Conservation (phyloP, 2,329 filamentous ascomycete species). For the Cercospora sp. region DNA sequence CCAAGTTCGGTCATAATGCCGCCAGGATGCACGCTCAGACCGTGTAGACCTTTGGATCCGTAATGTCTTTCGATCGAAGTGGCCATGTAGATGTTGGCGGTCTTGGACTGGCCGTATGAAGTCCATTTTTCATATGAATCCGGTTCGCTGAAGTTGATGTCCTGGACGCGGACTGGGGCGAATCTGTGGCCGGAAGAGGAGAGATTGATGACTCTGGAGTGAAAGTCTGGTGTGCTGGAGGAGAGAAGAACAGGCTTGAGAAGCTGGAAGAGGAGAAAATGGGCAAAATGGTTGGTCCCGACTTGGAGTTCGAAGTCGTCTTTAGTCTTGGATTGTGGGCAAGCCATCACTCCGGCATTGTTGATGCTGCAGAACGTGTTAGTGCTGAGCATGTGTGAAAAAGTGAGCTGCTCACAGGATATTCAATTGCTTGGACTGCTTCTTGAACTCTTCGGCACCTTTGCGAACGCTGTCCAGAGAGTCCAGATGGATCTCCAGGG, state of each 20-base stretch:
- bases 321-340: constrained; percentile 31
- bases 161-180: constrained; percentile 40
- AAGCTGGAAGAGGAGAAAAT: constrained; percentile 57
- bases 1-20: constrained; percentile 39
- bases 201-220: constrained; percentile 52
- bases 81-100: constrained; percentile 54
- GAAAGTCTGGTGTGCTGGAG: constrained; percentile 42
- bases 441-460: constrained; percentile 39
- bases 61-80: constrained; percentile 56
- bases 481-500: constrained; percentile 38
- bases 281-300: constrained; percentile 52
- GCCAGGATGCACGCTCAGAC: constrained; percentile 50
- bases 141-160: constrained; percentile 43
- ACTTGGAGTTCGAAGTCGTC: constrained; percentile 50
- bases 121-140: constrained; percentile 39
- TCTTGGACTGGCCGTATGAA: constrained; percentile 54
- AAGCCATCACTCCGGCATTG: constrained; percentile 43
- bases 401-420: constrained; percentile 32
- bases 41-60: constrained; percentile 48
- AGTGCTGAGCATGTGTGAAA: constrained; percentile 41
- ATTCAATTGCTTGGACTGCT: constrained; percentile 40
- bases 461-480: constrained; percentile 39
- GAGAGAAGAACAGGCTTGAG: constrained; percentile 50
- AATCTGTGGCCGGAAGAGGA: constrained; percentile 48
- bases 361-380: constrained; percentile 56